These are phyloP conservation scores for Ceratocystis cacaofunesta DNA, from an alignment of 2,329 filamentous ascomycete species.

Conservation along the genomic window DNA sequence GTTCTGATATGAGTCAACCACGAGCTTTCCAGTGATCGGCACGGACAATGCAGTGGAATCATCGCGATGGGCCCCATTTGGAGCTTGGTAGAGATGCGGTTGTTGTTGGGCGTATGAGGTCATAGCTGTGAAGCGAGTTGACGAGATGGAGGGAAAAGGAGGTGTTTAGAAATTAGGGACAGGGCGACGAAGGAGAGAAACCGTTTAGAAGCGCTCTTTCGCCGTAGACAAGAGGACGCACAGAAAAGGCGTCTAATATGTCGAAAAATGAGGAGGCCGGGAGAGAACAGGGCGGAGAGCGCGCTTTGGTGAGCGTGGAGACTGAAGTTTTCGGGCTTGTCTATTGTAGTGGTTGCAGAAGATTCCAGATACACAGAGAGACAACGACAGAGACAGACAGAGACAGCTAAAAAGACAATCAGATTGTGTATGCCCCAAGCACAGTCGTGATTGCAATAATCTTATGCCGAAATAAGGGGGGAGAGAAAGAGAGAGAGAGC, in stretches of 20 bases:
- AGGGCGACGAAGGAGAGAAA: neutral
- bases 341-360: neutral
- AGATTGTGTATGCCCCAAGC: neutral
- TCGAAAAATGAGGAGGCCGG: conserved; percentile 8
- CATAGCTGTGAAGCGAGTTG: neutral
- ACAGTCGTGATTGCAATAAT: neutral
- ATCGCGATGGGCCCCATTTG: neutral
- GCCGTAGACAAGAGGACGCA: neutral
- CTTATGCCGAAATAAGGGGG: neutral
- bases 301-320: neutral
- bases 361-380: neutral
- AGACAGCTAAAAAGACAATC: neutral
- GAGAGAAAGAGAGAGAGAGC: neutral
- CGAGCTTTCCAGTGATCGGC: conserved; percentile 8
- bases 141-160: neutral
- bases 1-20: conserved; percentile 15
- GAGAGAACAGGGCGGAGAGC: neutral
- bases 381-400: neutral
- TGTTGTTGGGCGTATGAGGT: neutral
- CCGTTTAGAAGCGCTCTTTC: neutral
- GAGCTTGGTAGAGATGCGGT: neutral
- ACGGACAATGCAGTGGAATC: neutral
- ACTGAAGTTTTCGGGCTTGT: no score
- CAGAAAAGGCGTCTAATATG: neutral
- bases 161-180: neutral